Conservation (phyloP, 2,329 filamentous ascomycete species). For the Dothideomycetidae sp. region DNA sequence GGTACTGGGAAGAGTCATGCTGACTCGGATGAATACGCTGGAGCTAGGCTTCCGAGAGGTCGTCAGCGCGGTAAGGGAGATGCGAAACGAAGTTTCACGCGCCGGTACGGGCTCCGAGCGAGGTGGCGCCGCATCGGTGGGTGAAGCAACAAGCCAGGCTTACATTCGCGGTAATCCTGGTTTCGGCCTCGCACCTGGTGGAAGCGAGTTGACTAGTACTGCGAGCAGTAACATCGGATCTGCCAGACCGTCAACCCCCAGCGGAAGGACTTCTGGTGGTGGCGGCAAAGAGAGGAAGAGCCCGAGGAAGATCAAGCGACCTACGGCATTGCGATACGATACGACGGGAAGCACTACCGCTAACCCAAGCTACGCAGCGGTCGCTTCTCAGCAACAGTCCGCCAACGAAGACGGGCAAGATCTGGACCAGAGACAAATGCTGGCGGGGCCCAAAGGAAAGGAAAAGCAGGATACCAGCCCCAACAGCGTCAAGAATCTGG, state of each 20-base stretch:
- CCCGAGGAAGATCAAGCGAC: slow-evolving; percentile 5
- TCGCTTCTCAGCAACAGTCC: background rate
- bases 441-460: slow-evolving; percentile 1
- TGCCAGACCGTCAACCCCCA: slow-evolving; percentile 1
- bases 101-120: background rate
- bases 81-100: slow-evolving; percentile 7
- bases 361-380: background rate
- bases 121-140: background rate
- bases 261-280: background rate
- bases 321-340: slow-evolving; percentile 1
- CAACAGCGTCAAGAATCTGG: slow-evolving; percentile 8
- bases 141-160: background rate
- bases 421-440: slow-evolving; percentile 1
- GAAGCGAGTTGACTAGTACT: slow-evolving; percentile 3
- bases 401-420: background rate
- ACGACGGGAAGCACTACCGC: background rate
- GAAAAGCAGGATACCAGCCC: slow-evolving; percentile 7
- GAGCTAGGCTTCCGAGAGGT: slow-evolving; percentile 79
- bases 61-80: slow-evolving; percentile 23
- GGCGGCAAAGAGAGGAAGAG: slow-evolving; percentile 5
- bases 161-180: background rate
- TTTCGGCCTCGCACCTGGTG: slow-evolving; percentile 1
- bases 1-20: slow-evolving; percentile 64
- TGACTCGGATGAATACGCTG: slow-evolving; percentile 82
- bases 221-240: background rate